A percentile compares a stretch with the other conserved stretches of the same genome.
Conservation (phyloP, 225 moss, liverwort and hornwort species). For the Polytrichum commune region DNA sequence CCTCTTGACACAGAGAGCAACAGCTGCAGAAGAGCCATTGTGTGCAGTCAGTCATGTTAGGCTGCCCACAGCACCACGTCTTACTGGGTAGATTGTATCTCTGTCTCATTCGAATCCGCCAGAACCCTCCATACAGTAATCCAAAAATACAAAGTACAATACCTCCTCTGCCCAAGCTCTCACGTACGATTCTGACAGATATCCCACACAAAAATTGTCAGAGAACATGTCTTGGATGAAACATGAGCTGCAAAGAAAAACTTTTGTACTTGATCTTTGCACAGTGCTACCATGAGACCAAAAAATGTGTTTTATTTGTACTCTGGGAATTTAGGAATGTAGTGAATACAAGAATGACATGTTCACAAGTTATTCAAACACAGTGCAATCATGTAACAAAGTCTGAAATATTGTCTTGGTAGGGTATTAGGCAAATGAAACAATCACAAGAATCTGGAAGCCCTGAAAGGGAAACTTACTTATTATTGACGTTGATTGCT, state of each 20-base stretch:
- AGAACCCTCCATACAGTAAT: conserved; percentile 81
- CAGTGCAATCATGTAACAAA: no score
- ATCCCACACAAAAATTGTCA: conserved; percentile 5
- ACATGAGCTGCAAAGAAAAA: no score
- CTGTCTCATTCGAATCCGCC: conserved; percentile 84
- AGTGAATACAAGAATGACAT: no score
- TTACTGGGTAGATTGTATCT: conserved; percentile 69
- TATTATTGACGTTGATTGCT: conserved; percentile 74
- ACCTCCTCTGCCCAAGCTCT: conserved; percentile 59
- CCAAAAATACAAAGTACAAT: conserved; percentile 75
- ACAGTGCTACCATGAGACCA: no score
- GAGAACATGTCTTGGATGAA: no score
- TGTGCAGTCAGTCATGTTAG: conserved; percentile 72
- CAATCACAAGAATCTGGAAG: no score
- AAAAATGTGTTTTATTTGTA: no score
- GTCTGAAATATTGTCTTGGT: no score
- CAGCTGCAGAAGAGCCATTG: conserved; percentile 82
- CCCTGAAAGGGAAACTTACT: conserved; percentile 6
- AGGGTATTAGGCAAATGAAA: no score
- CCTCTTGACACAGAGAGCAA: conserved; percentile 96
- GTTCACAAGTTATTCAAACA: no score
- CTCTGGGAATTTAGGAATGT: no score
- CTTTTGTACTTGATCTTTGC: no score
- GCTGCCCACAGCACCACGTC: conserved; percentile 61
- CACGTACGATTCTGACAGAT: conserved; percentile 43